A percentile compares a stretch with the other conserved stretches of the same genome.
Conservation (phyloP, 192 early-diverging fungal species). For the Allomyces javanicus region DNA sequence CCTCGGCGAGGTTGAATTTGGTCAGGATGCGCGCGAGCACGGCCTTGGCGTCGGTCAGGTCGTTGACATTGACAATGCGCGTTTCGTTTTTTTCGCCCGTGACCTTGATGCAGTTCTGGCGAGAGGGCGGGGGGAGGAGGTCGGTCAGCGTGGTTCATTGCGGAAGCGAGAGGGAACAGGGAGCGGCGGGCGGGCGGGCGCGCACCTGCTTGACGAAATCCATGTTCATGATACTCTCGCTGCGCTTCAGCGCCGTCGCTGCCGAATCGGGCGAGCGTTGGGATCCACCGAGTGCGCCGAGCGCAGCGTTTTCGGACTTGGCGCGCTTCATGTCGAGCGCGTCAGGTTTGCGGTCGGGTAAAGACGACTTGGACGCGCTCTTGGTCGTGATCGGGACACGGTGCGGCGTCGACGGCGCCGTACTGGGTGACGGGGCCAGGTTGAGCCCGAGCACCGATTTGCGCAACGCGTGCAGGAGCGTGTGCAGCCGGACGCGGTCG, state of each 20-base stretch:
- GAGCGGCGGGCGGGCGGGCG: too few relatives aligned
- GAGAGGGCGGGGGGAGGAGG: background rate
- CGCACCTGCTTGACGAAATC: background rate
- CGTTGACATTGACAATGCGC: conserved; percentile 56
- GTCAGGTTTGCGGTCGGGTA: too few relatives aligned
- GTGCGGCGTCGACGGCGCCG: too few relatives aligned
- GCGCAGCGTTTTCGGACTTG: too few relatives aligned
- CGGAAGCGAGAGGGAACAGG: too few relatives aligned
- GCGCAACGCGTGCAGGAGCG: background rate
- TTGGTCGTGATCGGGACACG: too few relatives aligned
- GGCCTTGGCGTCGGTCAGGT: conserved; percentile 38
- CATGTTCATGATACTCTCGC: background rate
- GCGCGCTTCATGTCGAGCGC: too few relatives aligned
- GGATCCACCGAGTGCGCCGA: too few relatives aligned
- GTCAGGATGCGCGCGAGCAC: conserved; percentile 52
- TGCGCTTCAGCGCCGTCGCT: background rate
- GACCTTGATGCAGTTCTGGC: conserved; percentile 44
- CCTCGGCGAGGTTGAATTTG: conserved; percentile 61
- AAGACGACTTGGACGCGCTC: too few relatives aligned
- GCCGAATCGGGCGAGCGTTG: too few relatives aligned
- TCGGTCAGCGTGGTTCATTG: too few relatives aligned
- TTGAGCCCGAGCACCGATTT: background rate
- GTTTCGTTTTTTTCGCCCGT: conserved; percentile 59
- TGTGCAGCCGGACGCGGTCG: background rate
- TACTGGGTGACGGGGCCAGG: too few relatives aligned